Base-by-base conservation (phyloP, 345 rosid species). In the Murraya paniculata region DNA sequence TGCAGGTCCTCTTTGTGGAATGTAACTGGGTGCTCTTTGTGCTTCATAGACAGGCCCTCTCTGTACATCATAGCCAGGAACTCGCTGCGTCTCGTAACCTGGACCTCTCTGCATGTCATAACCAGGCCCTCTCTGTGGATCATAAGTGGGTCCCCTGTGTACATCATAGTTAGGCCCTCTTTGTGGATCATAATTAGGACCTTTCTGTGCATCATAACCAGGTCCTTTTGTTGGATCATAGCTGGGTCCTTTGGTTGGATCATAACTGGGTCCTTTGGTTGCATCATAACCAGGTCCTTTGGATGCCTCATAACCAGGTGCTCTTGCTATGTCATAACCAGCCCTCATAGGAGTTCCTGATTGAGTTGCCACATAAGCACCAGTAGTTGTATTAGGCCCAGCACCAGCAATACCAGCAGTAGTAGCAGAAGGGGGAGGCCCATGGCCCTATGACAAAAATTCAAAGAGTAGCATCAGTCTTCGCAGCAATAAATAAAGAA, bases 361-460 rank as follows among this genome's bases (percentile, higher is more conserved):
- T 65, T 90, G 99, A 82, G 84, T 74, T 81, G 93, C 94, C 58
- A 72, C 83, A 76, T 86, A 88, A 68, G 86, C 71, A 45, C 82
- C 76, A 21, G 77, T 74, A 76, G 83, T 77, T 35, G 80, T 50
- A 79, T 81, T 82, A 67, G 81, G 77, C 78, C 81, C 85, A 35
- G 76, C 72, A 58, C 72, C 88, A 60, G 76, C 66, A 71, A 82
- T 84, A 56, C 83, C 85, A 57, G 84, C 2, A 48, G 74, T 76
- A 45, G 83, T 79, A 75, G 79, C 82, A 30, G 86, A 77, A 75
- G 86, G 57, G 25, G 76, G 81, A 60, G 89, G 75, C 41, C 85
- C 67, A 71, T 85, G 83, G 25, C 88, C 92, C 95, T 92, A 82
- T 68, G 31, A 80, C 55, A 45, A 39, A 60, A 75, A 77, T 73